phyloP scores from a whole-genome alignment of 768 basidiomycete genomes.

The Termitomyces sp. region DNA sequence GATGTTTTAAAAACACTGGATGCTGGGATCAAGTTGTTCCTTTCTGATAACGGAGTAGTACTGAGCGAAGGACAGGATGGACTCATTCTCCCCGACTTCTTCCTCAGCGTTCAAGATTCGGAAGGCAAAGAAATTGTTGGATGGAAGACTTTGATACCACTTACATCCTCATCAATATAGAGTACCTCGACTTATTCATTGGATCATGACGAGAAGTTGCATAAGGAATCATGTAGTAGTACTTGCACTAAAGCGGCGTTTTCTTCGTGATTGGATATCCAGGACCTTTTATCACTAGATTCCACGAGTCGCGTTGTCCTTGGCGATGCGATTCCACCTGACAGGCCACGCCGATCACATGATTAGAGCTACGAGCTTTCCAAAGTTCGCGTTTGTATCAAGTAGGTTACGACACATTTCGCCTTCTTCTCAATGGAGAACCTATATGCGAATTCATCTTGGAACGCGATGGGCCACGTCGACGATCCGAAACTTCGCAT shows the following conservation, averaged over 20 bases:
- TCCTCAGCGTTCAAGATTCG: conserved; percentile 26
- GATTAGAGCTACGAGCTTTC: neutral
- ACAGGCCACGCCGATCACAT: conserved; percentile 1
- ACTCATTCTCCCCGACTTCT: conserved; percentile 62
- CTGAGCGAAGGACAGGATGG: conserved; percentile 70
- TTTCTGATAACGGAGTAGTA: conserved; percentile 86
- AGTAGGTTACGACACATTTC: neutral
- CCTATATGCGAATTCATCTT: conserved; percentile 1
- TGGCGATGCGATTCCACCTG: neutral
- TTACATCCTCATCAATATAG: neutral
- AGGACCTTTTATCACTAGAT: neutral
- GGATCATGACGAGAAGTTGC: neutral
- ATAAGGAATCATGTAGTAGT: too few species aligned
- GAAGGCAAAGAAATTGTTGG: neutral
- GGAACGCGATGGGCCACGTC: conserved; percentile 1
- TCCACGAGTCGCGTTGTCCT: neutral
- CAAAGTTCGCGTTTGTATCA: neutral
- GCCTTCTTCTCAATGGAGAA: conserved; percentile 8
- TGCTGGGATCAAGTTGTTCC: conserved; percentile 65
- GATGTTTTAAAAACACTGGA: conserved; percentile 65
- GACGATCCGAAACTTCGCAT: conserved; percentile 10
- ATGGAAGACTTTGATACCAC: neutral
- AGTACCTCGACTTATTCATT: neutral
- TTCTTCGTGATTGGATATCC: neutral
- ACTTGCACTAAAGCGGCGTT: neutral